Evolutionary conservation across 176 grass and related monocot genomes (phyloP).

Genomic region (Lolium rigidum): DNA sequence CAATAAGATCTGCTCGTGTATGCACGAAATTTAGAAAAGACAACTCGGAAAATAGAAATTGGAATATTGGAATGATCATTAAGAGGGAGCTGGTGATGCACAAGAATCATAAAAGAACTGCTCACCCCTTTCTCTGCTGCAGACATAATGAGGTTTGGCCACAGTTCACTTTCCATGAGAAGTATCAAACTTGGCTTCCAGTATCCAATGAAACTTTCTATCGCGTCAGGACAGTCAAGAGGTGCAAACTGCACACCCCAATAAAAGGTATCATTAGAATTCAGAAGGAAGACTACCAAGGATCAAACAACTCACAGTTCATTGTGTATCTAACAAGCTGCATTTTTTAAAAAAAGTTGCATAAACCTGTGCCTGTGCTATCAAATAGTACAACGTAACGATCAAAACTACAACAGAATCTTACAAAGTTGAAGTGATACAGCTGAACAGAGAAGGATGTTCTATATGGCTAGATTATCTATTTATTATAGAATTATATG

Average conservation of each 20-base stretch:
- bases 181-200: slow-evolving; percentile 79
- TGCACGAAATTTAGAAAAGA: neutral
- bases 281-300: neutral
- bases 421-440: neutral
- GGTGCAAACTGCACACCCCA: slow-evolving; percentile 69
- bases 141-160: slow-evolving; percentile 92
- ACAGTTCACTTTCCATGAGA: slow-evolving; percentile 97
- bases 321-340: neutral
- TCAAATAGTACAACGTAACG: neutral
- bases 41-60: slow-evolving; percentile 20
- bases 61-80: slow-evolving; percentile 17
- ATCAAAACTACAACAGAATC: neutral
- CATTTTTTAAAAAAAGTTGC: no score
- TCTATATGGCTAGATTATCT: neutral
- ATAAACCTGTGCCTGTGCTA: neutral
- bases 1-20: slow-evolving; percentile 4
- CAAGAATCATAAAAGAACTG: slow-evolving; percentile 21
- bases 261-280: neutral
- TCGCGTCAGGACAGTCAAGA: slow-evolving; percentile 68
- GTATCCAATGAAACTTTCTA: slow-evolving; percentile 73
- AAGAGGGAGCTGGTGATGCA: slow-evolving; percentile 20
- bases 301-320: neutral
- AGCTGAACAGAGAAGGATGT: neutral
- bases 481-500: neutral
- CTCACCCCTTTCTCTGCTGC: slow-evolving; percentile 76